These are phyloP conservation scores for Apiotrichum akiyoshidainum DNA, from an alignment of 1,284 basidiomycete genomes.

Conservation along the genomic window DNA sequence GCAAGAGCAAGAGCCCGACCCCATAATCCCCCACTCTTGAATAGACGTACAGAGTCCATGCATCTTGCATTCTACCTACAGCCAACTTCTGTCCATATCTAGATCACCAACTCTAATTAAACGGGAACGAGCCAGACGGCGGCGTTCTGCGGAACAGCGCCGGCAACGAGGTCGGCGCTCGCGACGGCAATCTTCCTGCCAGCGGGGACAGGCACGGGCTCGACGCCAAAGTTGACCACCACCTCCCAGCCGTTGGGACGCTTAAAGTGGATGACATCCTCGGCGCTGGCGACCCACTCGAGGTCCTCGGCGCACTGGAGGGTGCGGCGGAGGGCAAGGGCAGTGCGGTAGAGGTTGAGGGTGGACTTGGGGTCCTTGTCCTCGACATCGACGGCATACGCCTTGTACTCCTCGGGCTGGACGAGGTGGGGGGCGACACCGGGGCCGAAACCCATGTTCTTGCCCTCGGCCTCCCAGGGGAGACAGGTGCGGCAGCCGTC, in stretches of 20 bases:
- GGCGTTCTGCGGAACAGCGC: conserved; percentile 17
- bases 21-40: background rate
- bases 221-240: conserved; percentile 33
- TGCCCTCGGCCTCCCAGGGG: conserved; percentile 16
- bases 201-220: conserved; percentile 26
- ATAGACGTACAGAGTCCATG: background rate
- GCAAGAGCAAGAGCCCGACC: conserved; percentile 13
- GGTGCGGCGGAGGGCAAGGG: conserved; percentile 26
- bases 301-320: conserved; percentile 37
- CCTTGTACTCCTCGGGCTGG: conserved; percentile 31
- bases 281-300: conserved; percentile 31
- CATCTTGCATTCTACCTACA: background rate
- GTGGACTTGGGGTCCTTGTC: conserved; percentile 32
- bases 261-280: conserved; percentile 32
- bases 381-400: conserved; percentile 32
- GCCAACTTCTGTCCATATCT: background rate
- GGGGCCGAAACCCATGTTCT: conserved; percentile 36
- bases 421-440: conserved; percentile 31
- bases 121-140: conserved; percentile 20
- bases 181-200: conserved; percentile 30
- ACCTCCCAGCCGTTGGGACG: conserved; percentile 44
- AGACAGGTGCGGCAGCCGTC: conserved; percentile 45
- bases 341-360: conserved; percentile 37
- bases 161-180: conserved; percentile 11
- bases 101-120: background rate